Conservation (phyloP, 2,329 filamentous ascomycete genomes). For the Fusarium falciforme region DNA sequence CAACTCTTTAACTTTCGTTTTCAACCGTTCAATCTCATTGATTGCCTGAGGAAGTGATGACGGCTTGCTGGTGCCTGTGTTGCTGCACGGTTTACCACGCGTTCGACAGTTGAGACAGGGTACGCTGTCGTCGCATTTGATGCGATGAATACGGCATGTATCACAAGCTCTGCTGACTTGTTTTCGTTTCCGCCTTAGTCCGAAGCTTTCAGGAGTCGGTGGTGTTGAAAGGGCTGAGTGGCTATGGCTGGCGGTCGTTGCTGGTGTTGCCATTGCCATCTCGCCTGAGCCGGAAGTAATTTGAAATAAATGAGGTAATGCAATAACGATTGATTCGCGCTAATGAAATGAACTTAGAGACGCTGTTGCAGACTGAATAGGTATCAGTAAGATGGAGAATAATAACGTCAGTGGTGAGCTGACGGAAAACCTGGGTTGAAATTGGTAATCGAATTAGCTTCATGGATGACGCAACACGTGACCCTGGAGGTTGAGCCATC, state of each 20-base stretch:
- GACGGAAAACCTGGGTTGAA: background rate
- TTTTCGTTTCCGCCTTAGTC: slow-evolving; percentile 23
- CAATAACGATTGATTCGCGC: background rate
- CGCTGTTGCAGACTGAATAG: background rate
- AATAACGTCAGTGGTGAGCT: background rate
- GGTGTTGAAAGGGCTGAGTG: background rate
- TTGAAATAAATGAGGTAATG: no score
- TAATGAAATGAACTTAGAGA: background rate
- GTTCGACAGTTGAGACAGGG: slow-evolving; percentile 25
- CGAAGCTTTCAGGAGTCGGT: background rate
- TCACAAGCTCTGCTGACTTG: slow-evolving; percentile 30
- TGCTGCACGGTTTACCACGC: background rate
- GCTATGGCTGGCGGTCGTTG: background rate
- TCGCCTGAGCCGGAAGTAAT: background rate
- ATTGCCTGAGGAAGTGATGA: background rate
- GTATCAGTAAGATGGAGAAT: background rate
- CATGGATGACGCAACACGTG: background rate
- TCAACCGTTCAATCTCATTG: background rate
- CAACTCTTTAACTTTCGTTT: background rate
- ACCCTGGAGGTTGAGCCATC: background rate
- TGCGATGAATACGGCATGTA: slow-evolving; percentile 15
- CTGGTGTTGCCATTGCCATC: background rate
- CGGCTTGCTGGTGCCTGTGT: background rate
- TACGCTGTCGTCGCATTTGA: slow-evolving; percentile 22
- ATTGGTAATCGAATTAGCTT: background rate